phyloP scores from a whole-genome alignment of 225 moss, liverwort and hornwort genomes.

The Sphagnum contortum region DNA sequence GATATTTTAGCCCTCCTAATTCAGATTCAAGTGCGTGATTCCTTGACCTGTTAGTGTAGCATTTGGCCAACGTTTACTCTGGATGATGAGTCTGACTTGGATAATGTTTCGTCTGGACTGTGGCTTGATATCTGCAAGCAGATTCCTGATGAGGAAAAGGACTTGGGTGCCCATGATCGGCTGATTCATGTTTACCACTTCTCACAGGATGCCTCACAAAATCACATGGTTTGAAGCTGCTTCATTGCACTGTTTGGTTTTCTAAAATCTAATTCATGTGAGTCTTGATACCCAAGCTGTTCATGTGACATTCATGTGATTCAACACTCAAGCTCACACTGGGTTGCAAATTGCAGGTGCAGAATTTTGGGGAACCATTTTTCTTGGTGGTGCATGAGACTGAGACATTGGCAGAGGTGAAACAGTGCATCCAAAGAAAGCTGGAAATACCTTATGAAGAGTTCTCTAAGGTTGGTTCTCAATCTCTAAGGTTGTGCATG shows the following conservation, averaged over 20 bases:
- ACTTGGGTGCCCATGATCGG: conserved; percentile 82
- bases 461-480: conserved; percentile 58
- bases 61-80: no score
- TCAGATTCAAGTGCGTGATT: no score
- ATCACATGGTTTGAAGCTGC: conserved; percentile 65
- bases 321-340: not conserved
- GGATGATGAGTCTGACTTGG: no score
- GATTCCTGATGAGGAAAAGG: conserved; percentile 98
- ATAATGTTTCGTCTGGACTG: not conserved
- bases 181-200: conserved; percentile 99
- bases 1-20: no score
- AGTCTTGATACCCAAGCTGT: not conserved
- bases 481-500: not conserved
- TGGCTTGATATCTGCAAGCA: conserved; percentile 13
- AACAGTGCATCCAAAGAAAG: conserved; percentile 69
- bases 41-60: no score
- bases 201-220: conserved; percentile 91
- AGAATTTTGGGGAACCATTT: conserved; percentile 99
- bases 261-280: not conserved
- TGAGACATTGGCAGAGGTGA: conserved; percentile 75
- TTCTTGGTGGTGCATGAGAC: conserved; percentile 79
- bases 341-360: conserved; percentile 44
- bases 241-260: no score
- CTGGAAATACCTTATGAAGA: conserved; percentile 69
- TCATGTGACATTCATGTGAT: not conserved